phyloP scores from a whole-genome alignment of 495 filamentous ascomycete species.

The Penicillium roqueforti region DNA sequence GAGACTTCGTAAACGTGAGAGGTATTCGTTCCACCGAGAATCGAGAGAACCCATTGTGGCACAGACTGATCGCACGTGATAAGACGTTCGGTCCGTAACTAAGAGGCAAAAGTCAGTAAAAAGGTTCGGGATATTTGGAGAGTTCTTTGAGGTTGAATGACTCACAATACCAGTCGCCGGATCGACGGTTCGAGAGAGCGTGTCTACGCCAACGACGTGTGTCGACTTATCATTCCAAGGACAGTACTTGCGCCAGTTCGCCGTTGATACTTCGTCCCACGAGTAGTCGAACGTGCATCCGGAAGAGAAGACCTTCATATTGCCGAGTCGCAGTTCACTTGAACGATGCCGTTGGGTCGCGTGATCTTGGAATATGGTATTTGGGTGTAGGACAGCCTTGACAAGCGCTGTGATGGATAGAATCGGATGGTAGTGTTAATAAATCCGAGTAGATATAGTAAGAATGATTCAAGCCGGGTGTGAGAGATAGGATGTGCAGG shows the following conservation, averaged over 20 bases:
- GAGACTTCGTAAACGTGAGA: slow-evolving; percentile 92
- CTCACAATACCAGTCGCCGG: slow-evolving; percentile 74
- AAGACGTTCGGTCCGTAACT: slow-evolving; percentile 91
- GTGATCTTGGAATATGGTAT: not conserved
- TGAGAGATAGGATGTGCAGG: not conserved
- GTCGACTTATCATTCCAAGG: slow-evolving; percentile 95
- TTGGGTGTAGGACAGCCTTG: not conserved
- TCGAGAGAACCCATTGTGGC: slow-evolving; percentile 76
- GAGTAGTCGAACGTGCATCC: slow-evolving; percentile 89
- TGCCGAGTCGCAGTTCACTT: slow-evolving; percentile 10
- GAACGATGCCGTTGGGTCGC: not conserved
- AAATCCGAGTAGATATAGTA: not conserved
- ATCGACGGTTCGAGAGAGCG: slow-evolving; percentile 77
- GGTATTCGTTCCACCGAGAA: slow-evolving; percentile 68
- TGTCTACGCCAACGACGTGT: slow-evolving; percentile 94
- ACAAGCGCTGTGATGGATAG: not conserved
- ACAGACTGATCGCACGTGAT: slow-evolving; percentile 91
- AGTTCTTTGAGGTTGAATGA: slow-evolving; percentile 10
- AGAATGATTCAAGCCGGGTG: not conserved
- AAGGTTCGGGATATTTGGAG: not conserved
- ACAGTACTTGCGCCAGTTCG: slow-evolving; percentile 98
- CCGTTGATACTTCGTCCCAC: slow-evolving; percentile 98
- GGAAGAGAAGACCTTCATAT: slow-evolving; percentile 93
- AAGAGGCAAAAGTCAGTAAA: slow-evolving; percentile 15
- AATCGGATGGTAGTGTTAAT: not conserved